Conservation (phyloP, 306 rosid genomes). For the Malus orientalis region DNA sequence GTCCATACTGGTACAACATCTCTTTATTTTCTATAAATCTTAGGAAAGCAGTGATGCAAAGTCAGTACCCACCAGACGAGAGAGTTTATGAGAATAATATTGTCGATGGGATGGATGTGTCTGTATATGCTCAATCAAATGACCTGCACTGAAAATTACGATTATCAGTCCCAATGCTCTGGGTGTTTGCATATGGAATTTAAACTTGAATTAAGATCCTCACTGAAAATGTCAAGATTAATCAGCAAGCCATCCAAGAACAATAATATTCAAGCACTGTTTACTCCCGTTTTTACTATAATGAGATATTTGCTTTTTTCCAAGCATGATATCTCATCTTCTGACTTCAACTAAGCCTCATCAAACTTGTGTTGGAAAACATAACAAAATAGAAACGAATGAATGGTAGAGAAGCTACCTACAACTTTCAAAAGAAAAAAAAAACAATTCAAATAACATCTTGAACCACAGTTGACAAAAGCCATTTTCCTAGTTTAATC, state of each 20-base stretch:
- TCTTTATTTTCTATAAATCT: conserved; percentile 1
- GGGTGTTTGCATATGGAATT: not conserved
- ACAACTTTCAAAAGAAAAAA: not conserved
- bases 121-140: conserved; percentile 68
- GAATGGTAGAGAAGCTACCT: not conserved
- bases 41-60: not conserved
- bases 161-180: conserved; percentile 7
- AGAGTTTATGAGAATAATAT: conserved; percentile 77
- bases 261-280: not conserved
- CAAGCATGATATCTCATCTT: not conserved
- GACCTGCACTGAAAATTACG: conserved; percentile 65
- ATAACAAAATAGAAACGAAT: not conserved
- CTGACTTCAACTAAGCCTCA: not conserved
- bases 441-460: not conserved
- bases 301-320: not conserved
- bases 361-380: not conserved
- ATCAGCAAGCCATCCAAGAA: not conserved
- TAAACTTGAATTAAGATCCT: not conserved
- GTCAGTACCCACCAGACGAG: conserved; percentile 57
- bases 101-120: conserved; percentile 54
- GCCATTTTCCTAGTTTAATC: not conserved
- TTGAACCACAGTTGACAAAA: not conserved
- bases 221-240: not conserved
- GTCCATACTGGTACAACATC: not conserved
- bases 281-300: not conserved